Evolutionary conservation across 2,329 filamentous ascomycete genomes (phyloP).

Genomic region (Leptographium wingfieldii): DNA sequence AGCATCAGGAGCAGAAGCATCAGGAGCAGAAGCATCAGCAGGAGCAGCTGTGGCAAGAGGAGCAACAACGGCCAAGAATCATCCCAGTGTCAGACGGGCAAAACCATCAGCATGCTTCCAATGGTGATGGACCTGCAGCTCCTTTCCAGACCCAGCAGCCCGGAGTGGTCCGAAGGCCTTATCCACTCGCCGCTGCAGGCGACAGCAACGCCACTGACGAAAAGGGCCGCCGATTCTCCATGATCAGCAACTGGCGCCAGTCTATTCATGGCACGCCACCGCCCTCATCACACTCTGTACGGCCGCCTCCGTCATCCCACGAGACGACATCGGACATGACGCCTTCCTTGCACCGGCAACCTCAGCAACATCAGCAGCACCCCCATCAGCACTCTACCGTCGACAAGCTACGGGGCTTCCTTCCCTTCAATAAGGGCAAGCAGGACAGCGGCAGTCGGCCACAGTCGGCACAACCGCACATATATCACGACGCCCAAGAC

Average conservation of each 20-base stretch:
- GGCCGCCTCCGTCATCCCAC: not conserved
- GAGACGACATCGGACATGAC: not conserved
- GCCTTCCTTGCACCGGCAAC: constrained; percentile 7
- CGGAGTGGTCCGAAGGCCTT: not conserved
- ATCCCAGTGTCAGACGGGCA: not conserved
- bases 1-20: not conserved
- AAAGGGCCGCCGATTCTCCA: constrained; percentile 7
- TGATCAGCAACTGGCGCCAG: constrained; percentile 8
- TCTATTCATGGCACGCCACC: constrained; percentile 7
- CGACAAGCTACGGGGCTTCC: not conserved
- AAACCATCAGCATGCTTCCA: not conserved
- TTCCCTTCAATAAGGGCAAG: not conserved
- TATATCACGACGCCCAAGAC: not conserved
- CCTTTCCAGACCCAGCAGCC: not conserved
- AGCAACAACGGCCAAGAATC: not conserved
- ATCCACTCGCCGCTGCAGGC: not conserved
- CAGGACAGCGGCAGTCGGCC: not conserved
- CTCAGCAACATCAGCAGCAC: not conserved
- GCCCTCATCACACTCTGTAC: not conserved
- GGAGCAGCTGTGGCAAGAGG: not conserved
- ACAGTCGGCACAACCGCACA: not conserved
- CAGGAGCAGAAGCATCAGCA: not conserved
- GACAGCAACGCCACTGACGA: constrained; percentile 1
- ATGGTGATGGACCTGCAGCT: not conserved
- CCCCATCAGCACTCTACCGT: not conserved